Base-by-base conservation (phyloP, 441 rosid genomes). In the Populus trichocarpa region DNA sequence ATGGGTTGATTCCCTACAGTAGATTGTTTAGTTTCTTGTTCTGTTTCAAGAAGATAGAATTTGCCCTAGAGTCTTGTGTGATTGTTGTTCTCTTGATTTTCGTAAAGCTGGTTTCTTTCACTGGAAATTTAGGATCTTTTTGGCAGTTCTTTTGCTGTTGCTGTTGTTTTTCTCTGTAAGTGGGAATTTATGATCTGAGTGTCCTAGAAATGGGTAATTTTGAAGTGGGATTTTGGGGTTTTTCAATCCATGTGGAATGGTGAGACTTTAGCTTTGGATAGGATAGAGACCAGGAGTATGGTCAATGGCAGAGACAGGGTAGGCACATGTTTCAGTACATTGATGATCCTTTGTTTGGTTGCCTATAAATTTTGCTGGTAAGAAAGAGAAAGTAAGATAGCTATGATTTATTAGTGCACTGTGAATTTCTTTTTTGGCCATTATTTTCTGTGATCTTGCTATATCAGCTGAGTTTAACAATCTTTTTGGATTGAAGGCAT, bases 401-500 rank as follows among this genome's bases (percentile, higher is more conserved):
- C 42, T 10, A 1, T 40, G 8, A 26, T 25, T 42, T 68, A 7
- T 76, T 33, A 38, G 10, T 11, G 32, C 40, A n/a, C 30, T 28
- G 32, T 35, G 26, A 25, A 6, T 59, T 30, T 61, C 33, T 30
- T 32, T 67, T 71, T 69, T 76, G 68, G 42, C 16, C 22, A 13
- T 35, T 40, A 30, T 72, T 72, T 61, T 57, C 64, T 59, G 30
- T 16, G 1, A 9, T 13, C 65, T 73, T 20, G 35, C 26, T 10
- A 28, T 59, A 65, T 40, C 12, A 38, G 63, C n/a, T 40, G 40
- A 64, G 30, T 36, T 73, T 26, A 67, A n/a, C 23, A 6, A 28
- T 68, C 32, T 71, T 26, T 70, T 79, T 78, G 75, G 36, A 81
- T 84, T 85, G 80, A 84, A 95, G 99, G 99, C 91, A 93, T 86